Evolutionary conservation across 371 early-diverging fungal species (phyloP), one percentile per base, ranked within the genome.

Genomic region (Capillidium rhysosporum): DNA sequence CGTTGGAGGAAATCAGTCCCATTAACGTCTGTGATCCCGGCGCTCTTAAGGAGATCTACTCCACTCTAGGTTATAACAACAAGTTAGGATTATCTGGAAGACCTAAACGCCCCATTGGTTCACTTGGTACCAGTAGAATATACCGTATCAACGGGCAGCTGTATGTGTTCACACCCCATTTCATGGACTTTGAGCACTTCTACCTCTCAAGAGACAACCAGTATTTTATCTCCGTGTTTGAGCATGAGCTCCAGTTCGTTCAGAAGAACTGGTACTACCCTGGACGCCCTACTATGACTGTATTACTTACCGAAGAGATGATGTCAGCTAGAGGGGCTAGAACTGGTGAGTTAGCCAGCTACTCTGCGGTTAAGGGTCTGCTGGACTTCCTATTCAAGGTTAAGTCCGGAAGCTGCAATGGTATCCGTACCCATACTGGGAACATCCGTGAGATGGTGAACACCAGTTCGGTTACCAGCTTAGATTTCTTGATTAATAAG

Each of bases 171-270:
- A 77, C 84, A 0, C 91, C 89, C 14, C 79, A 86, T 54, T 91
- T 91, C 56, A 82, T 89, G 83, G 86, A 90, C 63, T 75, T 70
- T 43, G 85, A 84, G 55, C 77, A 84, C 60, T 91, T 86, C 60
- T 91, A 88, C 58, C 73, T 86, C 30, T 80, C 82, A 25, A 74
- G 76, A 28, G 91, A 90, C 62, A 80, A 82, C 26, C 83, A 86
- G 57, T 86, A 84, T 54, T 59, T 81, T 12, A 77, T 86, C 5
- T 77, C 80, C 2, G 62, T 80, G 8, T 75, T 90, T 62, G 85
- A 86, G 58, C 79, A 77, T 48, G 88, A 90, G 61, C 57, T 88
- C 9, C 66, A 69, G 4, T 87, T 86, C 57, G 77, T 86, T 3
- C 72, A 75, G 25, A 73, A 76, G 55, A 72, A 88, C 58, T 88